Evolutionary conservation across 495 filamentous ascomycete genomes (phyloP).

Genomic region (Amorphotheca resinae): DNA sequence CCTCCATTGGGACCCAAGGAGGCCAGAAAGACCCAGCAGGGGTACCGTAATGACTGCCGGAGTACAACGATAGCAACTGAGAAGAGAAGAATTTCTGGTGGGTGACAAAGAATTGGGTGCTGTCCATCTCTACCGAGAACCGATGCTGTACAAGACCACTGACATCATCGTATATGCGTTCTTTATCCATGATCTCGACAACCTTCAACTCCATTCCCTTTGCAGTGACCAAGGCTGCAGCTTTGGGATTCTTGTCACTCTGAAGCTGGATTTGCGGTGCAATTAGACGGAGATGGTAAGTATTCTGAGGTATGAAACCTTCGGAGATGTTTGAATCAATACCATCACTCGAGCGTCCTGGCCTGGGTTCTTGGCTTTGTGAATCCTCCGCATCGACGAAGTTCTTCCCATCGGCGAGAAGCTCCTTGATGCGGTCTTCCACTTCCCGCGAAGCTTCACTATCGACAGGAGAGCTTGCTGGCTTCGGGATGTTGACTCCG

Average conservation of each 20-base stretch:
- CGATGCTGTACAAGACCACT: slow-evolving; percentile 89
- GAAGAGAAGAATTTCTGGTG: slow-evolving; percentile 74
- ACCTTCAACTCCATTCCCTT: slow-evolving; percentile 97
- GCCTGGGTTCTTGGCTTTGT: slow-evolving; percentile 24
- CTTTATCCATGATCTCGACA: slow-evolving; percentile 94
- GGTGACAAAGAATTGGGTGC: slow-evolving; percentile 94
- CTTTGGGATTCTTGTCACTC: slow-evolving; percentile 92
- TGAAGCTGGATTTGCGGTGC: slow-evolving; percentile 96
- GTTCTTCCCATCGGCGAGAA: slow-evolving; percentile 73
- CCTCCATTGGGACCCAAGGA: slow-evolving; percentile 93
- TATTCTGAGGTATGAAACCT: slow-evolving; percentile 89
- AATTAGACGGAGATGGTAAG: slow-evolving; percentile 87
- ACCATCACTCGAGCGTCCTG: slow-evolving; percentile 37
- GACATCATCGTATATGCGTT: slow-evolving; percentile 80
- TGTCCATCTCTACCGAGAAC: slow-evolving; percentile 89
- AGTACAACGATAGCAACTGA: slow-evolving; percentile 79
- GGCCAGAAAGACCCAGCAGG: slow-evolving; percentile 80
- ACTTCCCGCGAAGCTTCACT: slow-evolving; percentile 48
- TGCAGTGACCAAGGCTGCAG: slow-evolving; percentile 82
- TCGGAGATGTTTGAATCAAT: slow-evolving; percentile 64
- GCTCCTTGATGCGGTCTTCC: slow-evolving; percentile 75
- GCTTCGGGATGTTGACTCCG: slow-evolving; percentile 22
- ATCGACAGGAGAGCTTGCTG: slow-evolving; percentile 20
- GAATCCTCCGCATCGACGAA: slow-evolving; percentile 65
- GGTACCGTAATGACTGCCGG: slow-evolving; percentile 84